Base-by-base conservation (phyloP, 345 rosid genomes). In the Laguncularia racemosa region DNA sequence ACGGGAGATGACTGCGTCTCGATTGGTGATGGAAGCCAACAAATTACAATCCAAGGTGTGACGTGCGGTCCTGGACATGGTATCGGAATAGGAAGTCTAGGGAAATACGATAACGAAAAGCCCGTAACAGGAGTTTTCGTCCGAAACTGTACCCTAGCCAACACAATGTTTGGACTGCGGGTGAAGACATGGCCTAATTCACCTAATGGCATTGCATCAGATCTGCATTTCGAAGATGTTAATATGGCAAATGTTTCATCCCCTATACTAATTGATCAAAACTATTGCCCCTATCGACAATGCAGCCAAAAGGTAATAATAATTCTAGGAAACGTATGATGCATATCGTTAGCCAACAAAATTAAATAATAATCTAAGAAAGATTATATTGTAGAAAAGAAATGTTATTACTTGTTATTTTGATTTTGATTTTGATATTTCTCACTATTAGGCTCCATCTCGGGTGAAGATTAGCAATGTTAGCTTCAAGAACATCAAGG, bases 31-130 rank as follows among this genome's bases (percentile, higher is more conserved):
- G 86, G 83, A n/a, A 68, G 61, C 68, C 46, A 53, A 20, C 46
- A 71, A 2, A 55, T 82, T 13, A 28, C 3, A 0, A 16, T 85
- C 1, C 48, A 53, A 10, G 60, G 50, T 13, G 76, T 82, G 2
- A 60, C 20, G 3, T 85, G 89, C 14, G 89, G 92, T 23, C 92
- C 88, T 9, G 88, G 92, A n/a, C 88, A 82, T 26, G 92, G 88
- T 15, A 69, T 85, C 55, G 81, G 83, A 48, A 20, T 83, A 0
- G 89, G 82, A 20, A 83, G 89, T 44, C 75, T 86, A 0, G 87
- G 93, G 44, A 75, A 55, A 60, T 71, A 55, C 54, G 0, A 16
- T 1, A 44, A 64, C 10, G 86, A 86, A 53, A 17, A 62, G 38
- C 70, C 78, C 14, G 75, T 83, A 0, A 6, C 2, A 3, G 84